Conservation (phyloP, 2,329 filamentous ascomycete genomes). For the Chlorencoelia australis region DNA sequence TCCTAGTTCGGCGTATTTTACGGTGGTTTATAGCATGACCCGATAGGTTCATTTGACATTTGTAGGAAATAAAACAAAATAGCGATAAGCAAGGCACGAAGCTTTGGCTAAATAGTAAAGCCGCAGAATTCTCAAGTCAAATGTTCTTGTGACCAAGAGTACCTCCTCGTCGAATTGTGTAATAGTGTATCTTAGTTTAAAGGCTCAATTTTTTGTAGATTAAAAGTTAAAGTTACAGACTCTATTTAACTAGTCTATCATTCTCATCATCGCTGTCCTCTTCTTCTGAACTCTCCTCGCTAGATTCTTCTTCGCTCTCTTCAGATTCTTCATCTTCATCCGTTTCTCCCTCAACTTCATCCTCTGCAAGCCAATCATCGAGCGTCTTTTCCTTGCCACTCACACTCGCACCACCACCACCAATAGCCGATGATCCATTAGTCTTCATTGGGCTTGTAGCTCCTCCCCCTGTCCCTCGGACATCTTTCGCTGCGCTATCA, state of each 20-base stretch:
- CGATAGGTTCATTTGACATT: conserved; percentile 4
- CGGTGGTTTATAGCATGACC: no score
- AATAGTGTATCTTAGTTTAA: not conserved
- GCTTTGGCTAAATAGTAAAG: conserved; percentile 22
- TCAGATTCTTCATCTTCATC: conserved; percentile 33
- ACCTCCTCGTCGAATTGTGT: no score
- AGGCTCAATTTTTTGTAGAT: conserved; percentile 8
- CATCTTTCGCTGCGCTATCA: conserved; percentile 43
- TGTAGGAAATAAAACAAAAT: conserved; percentile 9
- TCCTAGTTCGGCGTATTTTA: no score
- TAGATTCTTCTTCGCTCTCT: conserved; percentile 19
- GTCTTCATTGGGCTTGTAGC: conserved; percentile 30
- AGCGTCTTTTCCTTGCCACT: conserved; percentile 57
- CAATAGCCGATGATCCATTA: conserved; percentile 34
- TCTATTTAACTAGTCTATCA: conserved; percentile 27
- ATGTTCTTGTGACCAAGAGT: no score
- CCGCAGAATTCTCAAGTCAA: conserved; percentile 4
- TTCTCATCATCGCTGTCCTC: conserved; percentile 20
- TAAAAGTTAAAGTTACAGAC: no score
- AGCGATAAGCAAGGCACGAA: conserved; percentile 8
- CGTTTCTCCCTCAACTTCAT: conserved; percentile 38
- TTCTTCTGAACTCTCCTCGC: conserved; percentile 25
- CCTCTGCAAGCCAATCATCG: conserved; percentile 78
- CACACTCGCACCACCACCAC: conserved; percentile 6
- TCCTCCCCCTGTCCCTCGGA: conserved; percentile 18